Evolutionary conservation across 2,329 filamentous ascomycete species (phyloP).

Genomic region (Botrytis tulipae): DNA sequence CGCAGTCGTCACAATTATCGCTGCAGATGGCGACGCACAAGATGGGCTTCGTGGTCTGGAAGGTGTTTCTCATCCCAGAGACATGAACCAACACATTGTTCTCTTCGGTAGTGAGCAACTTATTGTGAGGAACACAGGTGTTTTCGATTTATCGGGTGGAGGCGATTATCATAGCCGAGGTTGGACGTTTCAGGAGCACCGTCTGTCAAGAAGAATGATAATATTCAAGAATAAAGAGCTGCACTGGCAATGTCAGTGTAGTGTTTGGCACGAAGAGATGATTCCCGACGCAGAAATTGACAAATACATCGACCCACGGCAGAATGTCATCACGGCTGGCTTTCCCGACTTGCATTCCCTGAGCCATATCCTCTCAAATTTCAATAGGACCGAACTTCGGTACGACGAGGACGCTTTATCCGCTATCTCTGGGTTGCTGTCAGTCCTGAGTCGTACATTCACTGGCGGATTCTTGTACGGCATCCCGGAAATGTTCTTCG

Average conservation of each 20-base stretch:
- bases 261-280: neutral
- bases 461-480: neutral
- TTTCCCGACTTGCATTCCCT: neutral
- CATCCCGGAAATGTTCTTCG: neutral
- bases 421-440: neutral
- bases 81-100: neutral
- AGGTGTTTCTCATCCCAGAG: slow-evolving; percentile 16
- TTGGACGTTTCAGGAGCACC: neutral
- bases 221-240: neutral
- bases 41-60: slow-evolving; percentile 23
- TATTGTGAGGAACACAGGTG: neutral
- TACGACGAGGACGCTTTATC: neutral
- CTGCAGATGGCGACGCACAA: slow-evolving; percentile 17
- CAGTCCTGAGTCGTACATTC: neutral
- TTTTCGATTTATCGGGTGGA: rapidly evolving
- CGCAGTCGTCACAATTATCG: slow-evolving; percentile 21
- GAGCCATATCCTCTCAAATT: neutral
- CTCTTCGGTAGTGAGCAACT: neutral
- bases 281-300: too few species aligned
- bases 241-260: neutral
- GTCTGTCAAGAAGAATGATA: neutral
- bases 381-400: neutral
- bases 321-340: neutral
- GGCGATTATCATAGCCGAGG: neutral
- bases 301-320: neutral